Percentiles rank a stretch among this genome's conserved stretches.
These are phyloP conservation scores for Penicillium desertorum DNA, from an alignment of 495 filamentous ascomycete species.

Conservation along the genomic window DNA sequence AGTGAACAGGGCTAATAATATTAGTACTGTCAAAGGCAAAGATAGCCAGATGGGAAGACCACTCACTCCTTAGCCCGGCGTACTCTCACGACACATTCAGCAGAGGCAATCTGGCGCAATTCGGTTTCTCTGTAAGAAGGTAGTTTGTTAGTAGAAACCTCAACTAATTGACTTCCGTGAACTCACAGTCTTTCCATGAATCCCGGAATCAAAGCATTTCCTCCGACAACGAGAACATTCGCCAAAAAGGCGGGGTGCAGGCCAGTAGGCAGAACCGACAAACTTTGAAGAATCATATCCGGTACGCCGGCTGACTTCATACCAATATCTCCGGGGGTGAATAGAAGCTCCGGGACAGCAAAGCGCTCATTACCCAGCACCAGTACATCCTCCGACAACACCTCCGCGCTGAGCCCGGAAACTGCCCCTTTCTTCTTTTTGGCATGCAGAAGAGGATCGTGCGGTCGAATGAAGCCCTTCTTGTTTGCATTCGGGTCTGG, in stretches of 20 bases:
- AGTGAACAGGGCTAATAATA: conserved; percentile 62
- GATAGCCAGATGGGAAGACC: not conserved
- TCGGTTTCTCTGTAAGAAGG: conserved; percentile 57
- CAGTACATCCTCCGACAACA: conserved; percentile 73
- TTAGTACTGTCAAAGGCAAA: conserved; percentile 7
- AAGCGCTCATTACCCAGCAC: conserved; percentile 92
- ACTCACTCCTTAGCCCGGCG: conserved; percentile 63
- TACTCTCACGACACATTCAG: conserved; percentile 74
- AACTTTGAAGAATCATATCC: conserved; percentile 74
- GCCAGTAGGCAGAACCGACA: conserved; percentile 72
- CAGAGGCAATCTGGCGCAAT: conserved; percentile 69
- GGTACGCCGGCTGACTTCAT: conserved; percentile 81
- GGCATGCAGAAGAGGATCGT: conserved; percentile 63
- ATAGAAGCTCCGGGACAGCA: conserved; percentile 84
- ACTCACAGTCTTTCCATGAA: conserved; percentile 75
- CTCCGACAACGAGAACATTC: conserved; percentile 87
- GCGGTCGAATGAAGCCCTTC: conserved; percentile 71
- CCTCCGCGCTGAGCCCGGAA: conserved; percentile 52
- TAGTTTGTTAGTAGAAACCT: conserved; percentile 10
- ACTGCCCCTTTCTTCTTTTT: conserved; percentile 57
- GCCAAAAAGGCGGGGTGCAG: conserved; percentile 77
- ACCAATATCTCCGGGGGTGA: conserved; percentile 82
- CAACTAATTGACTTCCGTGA: not conserved
- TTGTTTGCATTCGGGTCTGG: conserved; percentile 81
- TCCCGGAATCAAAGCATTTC: conserved; percentile 74